Evolutionary conservation across 2,329 filamentous ascomycete species (phyloP), one percentile per base, ranked within the genome.

Genomic region (Talaromyces albobiverticillius): DNA sequence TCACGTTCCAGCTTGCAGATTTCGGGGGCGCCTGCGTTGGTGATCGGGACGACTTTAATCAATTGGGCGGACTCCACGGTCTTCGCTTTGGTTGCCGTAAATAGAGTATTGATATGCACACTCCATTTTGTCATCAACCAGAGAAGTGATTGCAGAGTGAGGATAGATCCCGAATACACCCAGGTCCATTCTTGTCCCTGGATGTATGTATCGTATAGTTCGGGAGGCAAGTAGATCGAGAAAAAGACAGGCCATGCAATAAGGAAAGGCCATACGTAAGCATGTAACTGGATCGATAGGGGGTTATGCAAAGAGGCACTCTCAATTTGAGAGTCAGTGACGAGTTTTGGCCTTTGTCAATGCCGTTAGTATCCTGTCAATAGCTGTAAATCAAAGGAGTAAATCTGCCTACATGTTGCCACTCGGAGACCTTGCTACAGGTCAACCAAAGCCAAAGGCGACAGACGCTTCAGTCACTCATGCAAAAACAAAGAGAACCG

Each of bases 61-160:
- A 95, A 79, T 64, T 86, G 75, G 14, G 94, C 93, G 63, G 87
- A 83, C 51, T 87, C 79, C 32, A 97, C 78, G 46, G 81, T 83
- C 57, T 80, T 82, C 53, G 87, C 89, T 61, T 81, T 82, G 53
- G 80, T 86, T 1, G 92, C 84, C 11, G 89, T 97, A 72, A 97
- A 96, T 57, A 86, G 74, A 20, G 87, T 88, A 67, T 86, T 84
- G 59, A 97, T 78, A 68, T 92, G 86, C 70, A 99, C 90, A 68
- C 90, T 97, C 94, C 94, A 99, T 76, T 97, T 90, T 45, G 94
- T 99, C 77, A 89, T 93, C 58, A 99, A 82, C 93, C 94, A 99
- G 63, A 91, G 77, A 60, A 99, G 81, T 60, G 89, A 86, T 77
- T 99, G 95, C 54, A 88, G 67, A 10, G 92, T 96, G 70, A 95